Percentiles rank a stretch among this genome's conserved stretches.
phyloP scores from a whole-genome alignment of 768 basidiomycete species.

The Tephrocybe rancida region DNA sequence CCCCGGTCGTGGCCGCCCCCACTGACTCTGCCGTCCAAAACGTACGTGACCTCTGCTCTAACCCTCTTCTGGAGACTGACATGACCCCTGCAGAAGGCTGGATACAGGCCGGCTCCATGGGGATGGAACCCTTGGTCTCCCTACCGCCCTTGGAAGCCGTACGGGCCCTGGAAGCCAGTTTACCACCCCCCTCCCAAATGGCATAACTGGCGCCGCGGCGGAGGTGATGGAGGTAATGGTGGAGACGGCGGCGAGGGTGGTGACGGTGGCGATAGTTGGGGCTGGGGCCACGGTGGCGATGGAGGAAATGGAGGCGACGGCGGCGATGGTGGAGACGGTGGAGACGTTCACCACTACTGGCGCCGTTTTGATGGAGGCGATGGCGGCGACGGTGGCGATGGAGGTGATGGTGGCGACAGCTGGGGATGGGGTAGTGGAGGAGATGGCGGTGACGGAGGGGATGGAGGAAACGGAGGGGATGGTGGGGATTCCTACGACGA shows the following conservation, averaged over 20 bases:
- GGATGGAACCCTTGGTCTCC: not conserved
- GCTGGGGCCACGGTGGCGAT: not conserved
- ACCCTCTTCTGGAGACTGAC: not conserved
- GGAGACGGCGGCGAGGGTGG: not conserved
- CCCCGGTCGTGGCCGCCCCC: constrained; percentile 6
- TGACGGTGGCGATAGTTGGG: not conserved
- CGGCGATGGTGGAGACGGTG: not conserved
- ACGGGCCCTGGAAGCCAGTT: not conserved
- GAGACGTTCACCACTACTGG: not conserved
- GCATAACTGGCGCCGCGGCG: not conserved
- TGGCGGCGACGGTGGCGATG: not conserved
- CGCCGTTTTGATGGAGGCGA: not conserved
- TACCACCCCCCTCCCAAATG: not conserved
- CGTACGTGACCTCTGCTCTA: not conserved
- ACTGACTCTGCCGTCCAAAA: not conserved
- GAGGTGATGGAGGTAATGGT: not conserved
- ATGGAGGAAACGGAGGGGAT: not conserved
- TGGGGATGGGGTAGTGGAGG: not conserved
- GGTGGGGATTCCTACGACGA: not conserved
- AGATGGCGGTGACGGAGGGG: not conserved
- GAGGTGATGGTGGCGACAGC: not conserved
- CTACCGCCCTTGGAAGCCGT: not conserved
- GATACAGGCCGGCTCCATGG: no score
- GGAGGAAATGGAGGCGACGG: not conserved
- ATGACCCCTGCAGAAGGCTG: no score